Base-by-base conservation (phyloP, 2,329 filamentous ascomycete species). In the Colletotrichum noveboracense region DNA sequence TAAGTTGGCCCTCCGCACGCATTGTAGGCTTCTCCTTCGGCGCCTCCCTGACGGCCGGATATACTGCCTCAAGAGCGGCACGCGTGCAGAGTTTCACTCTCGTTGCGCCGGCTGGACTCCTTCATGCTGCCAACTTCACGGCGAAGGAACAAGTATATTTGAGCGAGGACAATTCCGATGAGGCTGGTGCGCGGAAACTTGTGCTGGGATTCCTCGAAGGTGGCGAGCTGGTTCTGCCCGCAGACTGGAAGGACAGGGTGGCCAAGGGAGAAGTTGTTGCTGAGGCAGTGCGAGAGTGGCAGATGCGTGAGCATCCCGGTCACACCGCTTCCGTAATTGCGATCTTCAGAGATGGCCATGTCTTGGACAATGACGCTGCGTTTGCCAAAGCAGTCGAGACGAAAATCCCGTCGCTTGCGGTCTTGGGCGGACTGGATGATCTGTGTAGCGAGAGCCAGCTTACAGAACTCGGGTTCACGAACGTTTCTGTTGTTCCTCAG, bases 21-120 rank as follows among this genome's bases (percentile, higher is more conserved):
- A 65, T 91, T 0, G 70, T 91, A 0, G 88, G 88, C 0, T 91
- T 83, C 77, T 90, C 88, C 0, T 89, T 91, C 66, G 89, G 89
- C 13, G 87, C 82, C 2, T 80, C 83, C 0, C 80, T 85, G 1
- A 82, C 85, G 0, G 83, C 82, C 0, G 83, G 83, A 0, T 91
- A 87, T 64, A 81, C 83, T 0, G 80, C 81, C 0, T 77, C 79
- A 4, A 79, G 82, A 10, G 75, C 82, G 0, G 65, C 77, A 9
- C 78, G 80, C 1, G 84, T 85, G 7, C 71, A 76, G 13, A 86
- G 81, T 16, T 82, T 87, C 64, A 80, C 80, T 0, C 80, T 90
- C 0, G 79, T 90, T n/a, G 88, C 88, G 1, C 88, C 88, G 0
- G 88, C 87, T 0, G 89, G 89, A 0, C 78, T 89, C 2, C 74